Percentiles rank a stretch among this genome's conserved stretches.
Evolutionary conservation across 768 basidiomycete genomes (phyloP).

Genomic region (Cystobasidium tubakii): DNA sequence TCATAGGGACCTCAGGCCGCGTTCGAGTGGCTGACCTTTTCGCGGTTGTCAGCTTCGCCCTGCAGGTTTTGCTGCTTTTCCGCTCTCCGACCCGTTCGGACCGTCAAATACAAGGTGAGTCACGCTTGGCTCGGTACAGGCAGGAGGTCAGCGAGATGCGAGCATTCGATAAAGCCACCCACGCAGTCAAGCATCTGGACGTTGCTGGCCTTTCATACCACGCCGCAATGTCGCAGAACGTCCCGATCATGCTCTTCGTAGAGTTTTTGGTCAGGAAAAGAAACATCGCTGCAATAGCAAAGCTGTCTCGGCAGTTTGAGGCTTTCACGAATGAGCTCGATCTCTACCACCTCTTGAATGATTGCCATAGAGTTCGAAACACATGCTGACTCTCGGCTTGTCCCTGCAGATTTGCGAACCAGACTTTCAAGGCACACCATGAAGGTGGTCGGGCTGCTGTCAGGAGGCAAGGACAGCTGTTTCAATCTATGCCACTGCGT

Average conservation of each 20-base stretch:
- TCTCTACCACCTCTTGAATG: slow-evolving; percentile 26
- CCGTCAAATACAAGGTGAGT: background rate
- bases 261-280: slow-evolving; percentile 13
- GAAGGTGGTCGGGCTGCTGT: slow-evolving; percentile 90
- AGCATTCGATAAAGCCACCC: background rate
- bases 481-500: slow-evolving; percentile 87
- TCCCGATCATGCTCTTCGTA: slow-evolving; percentile 2
- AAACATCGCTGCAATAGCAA: slow-evolving; percentile 1
- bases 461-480: slow-evolving; percentile 96
- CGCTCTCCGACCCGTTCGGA: no score
- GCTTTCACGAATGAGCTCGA: slow-evolving; percentile 27
- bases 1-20: no score
- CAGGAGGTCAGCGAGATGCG: background rate
- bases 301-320: slow-evolving; percentile 27
- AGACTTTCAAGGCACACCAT: slow-evolving; percentile 51
- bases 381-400: background rate
- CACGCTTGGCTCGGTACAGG: background rate
- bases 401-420: background rate
- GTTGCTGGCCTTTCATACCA: slow-evolving; percentile 6
- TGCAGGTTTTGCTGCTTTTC: no score
- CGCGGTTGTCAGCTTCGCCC: no score
- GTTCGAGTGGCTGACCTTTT: no score
- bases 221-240: background rate
- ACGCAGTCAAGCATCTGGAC: slow-evolving; percentile 17
- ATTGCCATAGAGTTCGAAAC: slow-evolving; percentile 29